Base-by-base conservation (phyloP, 192 early-diverging fungal species). In the Coemansia erecta region DNA sequence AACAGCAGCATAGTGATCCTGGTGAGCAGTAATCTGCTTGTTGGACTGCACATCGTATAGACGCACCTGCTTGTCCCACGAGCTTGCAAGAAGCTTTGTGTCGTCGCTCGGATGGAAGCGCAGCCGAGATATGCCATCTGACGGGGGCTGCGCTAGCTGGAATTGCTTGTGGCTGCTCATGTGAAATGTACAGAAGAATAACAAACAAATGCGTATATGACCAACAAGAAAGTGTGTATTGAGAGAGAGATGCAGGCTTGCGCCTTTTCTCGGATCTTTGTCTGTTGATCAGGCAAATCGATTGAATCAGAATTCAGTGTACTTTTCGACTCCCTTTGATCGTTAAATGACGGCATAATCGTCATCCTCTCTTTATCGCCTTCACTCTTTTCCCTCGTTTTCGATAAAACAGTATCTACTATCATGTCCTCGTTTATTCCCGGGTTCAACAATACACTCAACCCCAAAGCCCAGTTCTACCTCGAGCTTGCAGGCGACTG, bases 21-120 rank as follows among this genome's bases (percentile, higher is more conserved):
- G 87, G 41, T 83, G 75, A 24, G 70, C 64, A 45, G 75, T 63
- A 2, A 75, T 56, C 42, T 89, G 72, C 13, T 63, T 57, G 70
- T 93, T 90, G 24, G 61, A 66, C 14, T 74, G 61, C 3, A 86
- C 87, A 63, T 98, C 89, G 61, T 98, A 96, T 2, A 97, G 77
- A 1, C 90, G 82, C 14, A 96, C 84, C 21, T 69, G 86, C 88
- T 87, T 86, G 68, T 99, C 95, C 97, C 97, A 99, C 40, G 90
- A 92, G 15, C 90, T 85, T 15, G 85, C 90, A 31, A 94, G 82
- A 18, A 99, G 81, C 13, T 85, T 68, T 18, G 67, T 66, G 18
- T 85, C 80, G 37, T 89, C 84, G 9, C 72, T 70, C n/a, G 86
- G 85, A 60, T 83, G 77, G 64, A 96, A 98, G 1, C 58, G 69